A percentile compares a stretch with the other conserved stretches of the same genome.
These are phyloP conservation scores for Naganishia randhawae DNA, from an alignment of 768 basidiomycete species.

Conservation along the genomic window DNA sequence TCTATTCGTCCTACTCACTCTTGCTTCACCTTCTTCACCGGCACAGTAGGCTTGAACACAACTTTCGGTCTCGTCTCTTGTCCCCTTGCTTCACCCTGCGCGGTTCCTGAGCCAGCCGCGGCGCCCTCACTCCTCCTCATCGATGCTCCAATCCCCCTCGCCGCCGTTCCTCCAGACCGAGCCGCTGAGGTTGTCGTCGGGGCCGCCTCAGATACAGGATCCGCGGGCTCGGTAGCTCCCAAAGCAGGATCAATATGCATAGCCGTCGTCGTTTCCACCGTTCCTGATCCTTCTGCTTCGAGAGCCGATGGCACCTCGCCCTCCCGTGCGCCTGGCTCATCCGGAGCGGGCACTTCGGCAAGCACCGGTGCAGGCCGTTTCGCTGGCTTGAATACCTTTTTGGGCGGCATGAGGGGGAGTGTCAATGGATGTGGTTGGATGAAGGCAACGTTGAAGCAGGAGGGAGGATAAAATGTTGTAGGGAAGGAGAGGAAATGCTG, in stretches of 20 bases:
- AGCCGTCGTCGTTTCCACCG: neutral
- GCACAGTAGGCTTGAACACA: constrained; percentile 30
- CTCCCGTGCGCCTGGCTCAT: no score
- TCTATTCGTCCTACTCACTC: constrained; percentile 18
- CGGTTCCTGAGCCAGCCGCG: neutral
- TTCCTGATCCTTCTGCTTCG: constrained; percentile 22
- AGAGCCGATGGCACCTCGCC: neutral
- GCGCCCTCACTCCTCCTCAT: neutral
- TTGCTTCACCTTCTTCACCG: constrained; percentile 25
- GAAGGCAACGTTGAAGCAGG: no score
- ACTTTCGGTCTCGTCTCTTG: constrained; percentile 28
- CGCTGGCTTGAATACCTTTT: constrained; percentile 13
- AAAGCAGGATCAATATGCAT: neutral
- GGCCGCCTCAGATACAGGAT: neutral
- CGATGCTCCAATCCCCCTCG: constrained; percentile 11
- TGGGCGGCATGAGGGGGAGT: constrained; percentile 8
- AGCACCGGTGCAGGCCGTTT: constrained; percentile 9
- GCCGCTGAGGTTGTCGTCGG: neutral
- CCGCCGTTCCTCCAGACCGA: neutral
- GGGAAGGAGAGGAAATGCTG: no score
- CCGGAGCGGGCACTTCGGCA: neutral
- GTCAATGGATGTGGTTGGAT: no score
- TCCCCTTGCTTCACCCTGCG: neutral
- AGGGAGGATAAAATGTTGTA: no score
- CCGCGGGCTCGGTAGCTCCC: neutral